Evolutionary conservation across 2,329 filamentous ascomycete species (phyloP), one percentile per base, ranked within the genome.

Genomic region (Diaporthe citrichinensis): DNA sequence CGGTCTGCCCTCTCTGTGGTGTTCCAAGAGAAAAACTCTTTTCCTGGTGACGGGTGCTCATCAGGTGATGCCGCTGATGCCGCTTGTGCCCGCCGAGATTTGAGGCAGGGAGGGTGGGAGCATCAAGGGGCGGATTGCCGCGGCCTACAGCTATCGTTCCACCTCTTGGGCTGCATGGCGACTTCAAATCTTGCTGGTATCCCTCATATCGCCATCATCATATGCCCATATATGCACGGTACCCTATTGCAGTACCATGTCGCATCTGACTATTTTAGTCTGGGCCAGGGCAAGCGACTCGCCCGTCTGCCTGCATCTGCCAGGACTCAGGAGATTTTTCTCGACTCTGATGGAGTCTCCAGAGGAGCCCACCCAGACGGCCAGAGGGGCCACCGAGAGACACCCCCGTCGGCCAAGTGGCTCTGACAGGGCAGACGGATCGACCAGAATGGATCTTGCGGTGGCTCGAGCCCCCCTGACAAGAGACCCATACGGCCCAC

Each of bases 381-480:
- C n/a, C 28, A 44, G 39, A 44, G 41, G 28, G 8, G 57, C 58
- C 59, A 28, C 59, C 62, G 34, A 34, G 25, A 36, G 31, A 20
- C 20, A 67, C 62, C 65, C 65, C 65, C 65, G 65, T 69, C 65
- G 65, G 44, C 65, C 65, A 69, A 68, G 71, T 73, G 55, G 59
- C 49, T 41, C 69, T 71, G 69, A 68, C 74, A 75, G 51, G 58
- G 49, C 51, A 68, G 51, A 15, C 46, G 53, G 74, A 73, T 57
- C 62, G 62, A 46, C 53, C 51, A 74, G 67, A 69, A 69, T 69
- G 65, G 65, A 55, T 69, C 65, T 69, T 55, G 65, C 65, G 49
- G 65, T 55, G 62, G 73, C 69, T 75, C 73, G 36, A 71, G 75
- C 61, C 75, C 68, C 73, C 61, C 59, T 61, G 53, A 71, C 68